Evolutionary conservation across 1,284 basidiomycete genomes (phyloP), one percentile per base, ranked within the genome.

Genomic region (Moesziomyces aphidis): DNA sequence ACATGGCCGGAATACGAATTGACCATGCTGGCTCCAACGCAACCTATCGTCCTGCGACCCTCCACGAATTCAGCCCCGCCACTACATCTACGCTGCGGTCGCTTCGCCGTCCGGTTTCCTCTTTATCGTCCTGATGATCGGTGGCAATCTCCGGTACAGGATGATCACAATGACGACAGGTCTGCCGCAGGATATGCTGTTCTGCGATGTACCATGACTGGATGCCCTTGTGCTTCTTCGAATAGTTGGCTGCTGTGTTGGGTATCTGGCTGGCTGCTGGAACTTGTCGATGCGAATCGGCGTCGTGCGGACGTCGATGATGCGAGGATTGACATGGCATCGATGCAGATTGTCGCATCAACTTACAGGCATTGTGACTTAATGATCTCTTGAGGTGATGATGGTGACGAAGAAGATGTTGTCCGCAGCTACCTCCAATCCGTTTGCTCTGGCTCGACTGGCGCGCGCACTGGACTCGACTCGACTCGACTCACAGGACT

Each of bases 331-430:
- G 62, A 54, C 44, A 55, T 70, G 58, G 61, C 55, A 36, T 52
- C 31, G 57, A 44, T 49, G 58, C 24, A 54, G 50, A 19, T n/a
- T n/a, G 48, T 55, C 36, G 22, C 42, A 44, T 60, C 57, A 55
- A 74, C 72, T 70, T 74, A 74, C 72, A 74, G 72, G 72, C 72
- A 74, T 74, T 56, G 72, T 67, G 72, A 64, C 31, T 70, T 63
- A 70, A 47, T 69, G 66, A 72, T 72, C 64, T 76, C 67, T 76
- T 73, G 74, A 72, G 61, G 69, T 62, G 73, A 69, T 58, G 65
- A 64, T 73, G 71, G 61, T 69, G 65, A 68, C 65, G 65, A 68
- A 61, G 68, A 69, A 58, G 65, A 59, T 64, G 64, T 50, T 49
- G 53, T 45, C 55, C 53, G 56, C 46, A 36, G 57, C 57, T 58